These are phyloP conservation scores for Adansonia digitata DNA, from an alignment of 345 rosid genomes.

Conservation along the genomic window DNA sequence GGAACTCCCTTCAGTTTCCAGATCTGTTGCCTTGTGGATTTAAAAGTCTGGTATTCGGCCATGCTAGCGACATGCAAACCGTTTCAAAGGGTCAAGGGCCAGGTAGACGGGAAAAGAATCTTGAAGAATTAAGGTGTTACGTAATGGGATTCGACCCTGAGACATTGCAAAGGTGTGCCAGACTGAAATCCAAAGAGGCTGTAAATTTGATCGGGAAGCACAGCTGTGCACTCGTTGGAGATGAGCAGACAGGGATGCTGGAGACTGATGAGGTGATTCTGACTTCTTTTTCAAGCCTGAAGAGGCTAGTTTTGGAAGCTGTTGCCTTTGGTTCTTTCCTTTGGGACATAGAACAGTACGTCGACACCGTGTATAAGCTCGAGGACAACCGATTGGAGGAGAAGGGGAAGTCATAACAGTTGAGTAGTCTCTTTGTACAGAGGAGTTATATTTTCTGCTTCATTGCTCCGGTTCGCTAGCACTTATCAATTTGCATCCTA, in stretches of 20 bases:
- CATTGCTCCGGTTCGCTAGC: not conserved
- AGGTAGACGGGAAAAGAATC: constrained; percentile 14
- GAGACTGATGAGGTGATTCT: constrained; percentile 42
- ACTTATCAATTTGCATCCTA: constrained; percentile 1
- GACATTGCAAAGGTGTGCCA: constrained; percentile 65
- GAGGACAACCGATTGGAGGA: constrained; percentile 28
- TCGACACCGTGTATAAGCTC: constrained; percentile 59
- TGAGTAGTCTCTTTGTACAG: constrained; percentile 18
- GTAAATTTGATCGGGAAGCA: constrained; percentile 68
- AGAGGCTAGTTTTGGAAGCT: constrained; percentile 84
- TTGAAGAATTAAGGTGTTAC: constrained; percentile 51
- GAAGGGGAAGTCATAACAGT: not conserved
- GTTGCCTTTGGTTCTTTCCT: constrained; percentile 90
- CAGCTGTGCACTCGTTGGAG: constrained; percentile 61
- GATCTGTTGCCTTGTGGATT: constrained; percentile 23
- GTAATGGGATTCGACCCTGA: constrained; percentile 67
- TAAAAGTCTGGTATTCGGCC: constrained; percentile 46
- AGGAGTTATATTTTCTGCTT: constrained; percentile 10
- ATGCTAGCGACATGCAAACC: constrained; percentile 7
- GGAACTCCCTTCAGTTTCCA: constrained; percentile 34
- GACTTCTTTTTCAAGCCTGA: constrained; percentile 82
- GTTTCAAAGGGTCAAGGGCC: constrained; percentile 22
- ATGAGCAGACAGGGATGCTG: constrained; percentile 29
- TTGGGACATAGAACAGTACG: constrained; percentile 85
- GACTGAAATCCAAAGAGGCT: constrained; percentile 63